Evolutionary conservation across 352 stramenopile genomes (phyloP).

Genomic region (Aphanomyces cochlioides): DNA sequence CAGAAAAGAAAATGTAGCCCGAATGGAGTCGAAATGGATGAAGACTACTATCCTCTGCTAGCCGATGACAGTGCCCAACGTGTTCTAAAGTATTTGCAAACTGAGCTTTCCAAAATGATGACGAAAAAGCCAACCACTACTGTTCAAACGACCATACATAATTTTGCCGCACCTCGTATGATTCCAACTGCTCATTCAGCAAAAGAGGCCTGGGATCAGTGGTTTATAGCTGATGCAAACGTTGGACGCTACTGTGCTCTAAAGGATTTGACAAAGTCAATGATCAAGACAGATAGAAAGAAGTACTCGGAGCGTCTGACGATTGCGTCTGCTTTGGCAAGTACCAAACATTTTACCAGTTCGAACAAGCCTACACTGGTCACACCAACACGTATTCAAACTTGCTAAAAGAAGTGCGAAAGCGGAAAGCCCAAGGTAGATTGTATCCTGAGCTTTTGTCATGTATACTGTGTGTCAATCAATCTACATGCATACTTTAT

Average conservation of each 20-base stretch:
- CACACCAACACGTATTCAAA: not conserved
- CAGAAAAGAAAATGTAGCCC: not conserved
- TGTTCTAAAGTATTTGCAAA: not conserved
- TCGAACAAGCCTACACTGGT: not conserved
- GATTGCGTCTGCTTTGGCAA: not conserved
- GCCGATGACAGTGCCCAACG: not conserved
- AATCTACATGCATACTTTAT: too few species aligned
- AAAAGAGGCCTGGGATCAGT: conserved; percentile 16
- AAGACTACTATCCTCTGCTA: not conserved
- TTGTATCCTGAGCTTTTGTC: too few species aligned
- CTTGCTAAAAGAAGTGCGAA: conserved; percentile 11
- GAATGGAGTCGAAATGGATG: not conserved
- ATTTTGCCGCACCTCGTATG: not conserved
- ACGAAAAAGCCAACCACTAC: not conserved
- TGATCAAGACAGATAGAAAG: conserved; percentile 11
- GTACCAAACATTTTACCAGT: conserved; percentile 3
- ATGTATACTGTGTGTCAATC: too few species aligned
- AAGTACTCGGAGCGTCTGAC: conserved; percentile 8
- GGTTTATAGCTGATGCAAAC: conserved; percentile 3
- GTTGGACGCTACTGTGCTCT: not conserved
- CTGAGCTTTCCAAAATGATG: not conserved
- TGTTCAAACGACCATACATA: not conserved
- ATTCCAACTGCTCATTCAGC: conserved; percentile 19
- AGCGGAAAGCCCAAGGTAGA: not conserved
- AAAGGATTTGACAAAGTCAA: not conserved